Evolutionary conservation across 208 protist genomes (phyloP), one percentile per base, ranked within the genome.

Genomic region (Leptomonas seymouri): DNA sequence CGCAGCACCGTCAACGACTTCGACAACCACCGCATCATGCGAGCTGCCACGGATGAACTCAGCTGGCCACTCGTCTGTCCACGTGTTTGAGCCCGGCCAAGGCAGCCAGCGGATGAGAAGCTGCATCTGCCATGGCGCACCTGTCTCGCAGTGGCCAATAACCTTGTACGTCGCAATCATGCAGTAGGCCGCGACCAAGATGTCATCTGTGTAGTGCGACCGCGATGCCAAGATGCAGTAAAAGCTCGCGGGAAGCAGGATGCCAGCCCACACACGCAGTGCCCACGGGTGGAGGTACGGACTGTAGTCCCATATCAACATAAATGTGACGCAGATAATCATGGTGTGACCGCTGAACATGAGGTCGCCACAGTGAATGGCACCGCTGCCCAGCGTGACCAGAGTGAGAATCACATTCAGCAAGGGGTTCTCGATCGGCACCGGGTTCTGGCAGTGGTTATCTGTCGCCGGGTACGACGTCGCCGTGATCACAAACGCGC

Each of bases 271-370:
- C 20, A 90, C 45, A 15, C 76, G 76, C 57, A 93, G 74, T 20
- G 55, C 45, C 66, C 70, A 89, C 12, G 58, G 71, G 63, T 91
- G 84, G 30, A 95, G 28, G 51, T 85, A 85, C 3, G 59, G 48
- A 28, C 91, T 84, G 82, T 94, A 97, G 23, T 81, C 69, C 79
- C 84, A 93, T 1, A 82, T 53, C 7, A 89, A 27, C 61, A 79
- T 74, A 27, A 81, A 66, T 51, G 78, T 69, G 23, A 94, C 61
- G n/a, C 72, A 85, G 28, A 95, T 59, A 48, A 89, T 93, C 65
- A 97, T 90, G 1, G 90, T 95, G 80, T 97, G 92, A 8, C 92
- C 92, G 56, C 86, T 93, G 71, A 93, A 97, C 85, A 97, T 91
- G 14, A 97, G 71, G 71, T 97, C 92, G 44, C 92, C 92, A 53